phyloP scores from a whole-genome alignment of 2,329 filamentous ascomycete species.

The Botrytis tulipae region DNA sequence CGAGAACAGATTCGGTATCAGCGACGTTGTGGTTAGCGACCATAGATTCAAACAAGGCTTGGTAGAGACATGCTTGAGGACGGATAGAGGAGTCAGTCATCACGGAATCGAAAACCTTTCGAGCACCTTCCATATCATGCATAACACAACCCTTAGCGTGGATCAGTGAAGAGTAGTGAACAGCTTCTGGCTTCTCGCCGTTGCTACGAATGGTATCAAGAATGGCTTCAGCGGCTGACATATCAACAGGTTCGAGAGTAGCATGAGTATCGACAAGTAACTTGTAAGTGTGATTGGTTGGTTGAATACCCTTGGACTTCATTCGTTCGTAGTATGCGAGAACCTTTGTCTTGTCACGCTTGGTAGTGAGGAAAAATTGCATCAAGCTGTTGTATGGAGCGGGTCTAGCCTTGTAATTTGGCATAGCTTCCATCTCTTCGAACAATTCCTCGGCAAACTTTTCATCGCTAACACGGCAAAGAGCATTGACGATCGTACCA shows the following conservation, averaged over 20 bases:
- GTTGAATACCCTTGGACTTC: slow-evolving; percentile 79
- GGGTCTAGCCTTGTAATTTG: slow-evolving; percentile 96
- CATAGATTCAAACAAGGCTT: slow-evolving; percentile 95
- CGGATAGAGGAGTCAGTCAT: slow-evolving; percentile 64
- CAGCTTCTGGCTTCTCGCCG: slow-evolving; percentile 78
- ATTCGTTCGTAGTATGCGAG: slow-evolving; percentile 94
- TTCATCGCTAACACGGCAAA: slow-evolving; percentile 95
- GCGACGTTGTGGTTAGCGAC: slow-evolving; percentile 87
- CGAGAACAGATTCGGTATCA: slow-evolving; percentile 71
- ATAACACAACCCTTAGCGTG: slow-evolving; percentile 93
- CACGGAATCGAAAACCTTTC: slow-evolving; percentile 77
- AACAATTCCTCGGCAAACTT: slow-evolving; percentile 97
- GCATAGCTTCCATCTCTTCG: slow-evolving; percentile 98
- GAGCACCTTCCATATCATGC: slow-evolving; percentile 85
- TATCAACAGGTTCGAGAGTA: slow-evolving; percentile 86
- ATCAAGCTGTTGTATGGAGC: slow-evolving; percentile 99
- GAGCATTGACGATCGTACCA: slow-evolving; percentile 94
- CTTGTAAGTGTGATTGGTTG: slow-evolving; percentile 96
- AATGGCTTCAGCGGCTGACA: slow-evolving; percentile 81
- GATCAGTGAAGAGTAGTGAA: slow-evolving; percentile 93
- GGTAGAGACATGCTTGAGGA: slow-evolving; percentile 83
- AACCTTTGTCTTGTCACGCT: slow-evolving; percentile 92
- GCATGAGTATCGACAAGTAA: slow-evolving; percentile 93
- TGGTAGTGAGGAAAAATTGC: slow-evolving; percentile 97
- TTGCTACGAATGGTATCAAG: slow-evolving; percentile 73